Percentiles rank a stretch among this genome's conserved stretches.
Conservation (phyloP, 257 asterid species). For the Penstemon newberryi region DNA sequence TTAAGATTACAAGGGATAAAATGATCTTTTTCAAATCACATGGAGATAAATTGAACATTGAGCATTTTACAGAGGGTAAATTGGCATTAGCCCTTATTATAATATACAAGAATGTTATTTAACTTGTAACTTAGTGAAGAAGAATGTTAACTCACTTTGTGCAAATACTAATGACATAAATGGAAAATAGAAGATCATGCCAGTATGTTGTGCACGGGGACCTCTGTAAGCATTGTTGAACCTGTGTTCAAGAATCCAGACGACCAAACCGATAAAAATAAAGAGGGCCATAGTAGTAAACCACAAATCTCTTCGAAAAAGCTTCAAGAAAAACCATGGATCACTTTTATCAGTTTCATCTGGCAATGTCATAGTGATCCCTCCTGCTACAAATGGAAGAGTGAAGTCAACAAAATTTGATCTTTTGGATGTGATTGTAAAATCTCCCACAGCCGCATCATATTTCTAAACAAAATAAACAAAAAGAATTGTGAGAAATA, state of each 20-base stretch:
- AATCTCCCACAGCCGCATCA: conserved; percentile 38
- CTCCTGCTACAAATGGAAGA: conserved; percentile 32
- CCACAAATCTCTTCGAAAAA: conserved; percentile 35
- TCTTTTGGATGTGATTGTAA: conserved; percentile 31
- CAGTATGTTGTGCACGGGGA: neutral
- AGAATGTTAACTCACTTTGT: neutral
- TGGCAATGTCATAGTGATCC: conserved; percentile 28
- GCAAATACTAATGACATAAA: neutral
- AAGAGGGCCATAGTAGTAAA: conserved; percentile 23
- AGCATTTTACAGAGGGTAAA: too few relatives aligned
- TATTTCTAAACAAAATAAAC: conserved; percentile 15
- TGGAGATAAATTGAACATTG: too few relatives aligned
- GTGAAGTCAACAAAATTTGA: conserved; percentile 36
- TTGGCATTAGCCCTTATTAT: too few relatives aligned
- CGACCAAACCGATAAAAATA: conserved; percentile 28
- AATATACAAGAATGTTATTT: too few relatives aligned
- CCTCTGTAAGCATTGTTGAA: conserved; percentile 28
- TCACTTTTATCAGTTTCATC: conserved; percentile 3
- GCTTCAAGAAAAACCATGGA: conserved; percentile 39
- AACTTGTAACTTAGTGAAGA: neutral
- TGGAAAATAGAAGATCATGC: neutral
- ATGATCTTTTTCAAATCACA: too few relatives aligned
- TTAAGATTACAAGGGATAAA: too few relatives aligned
- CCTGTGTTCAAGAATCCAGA: conserved; percentile 41
- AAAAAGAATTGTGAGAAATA: neutral